phyloP scores from a whole-genome alignment of 2,329 filamentous ascomycete species.

The Calonectria pseudoreteaudii region DNA sequence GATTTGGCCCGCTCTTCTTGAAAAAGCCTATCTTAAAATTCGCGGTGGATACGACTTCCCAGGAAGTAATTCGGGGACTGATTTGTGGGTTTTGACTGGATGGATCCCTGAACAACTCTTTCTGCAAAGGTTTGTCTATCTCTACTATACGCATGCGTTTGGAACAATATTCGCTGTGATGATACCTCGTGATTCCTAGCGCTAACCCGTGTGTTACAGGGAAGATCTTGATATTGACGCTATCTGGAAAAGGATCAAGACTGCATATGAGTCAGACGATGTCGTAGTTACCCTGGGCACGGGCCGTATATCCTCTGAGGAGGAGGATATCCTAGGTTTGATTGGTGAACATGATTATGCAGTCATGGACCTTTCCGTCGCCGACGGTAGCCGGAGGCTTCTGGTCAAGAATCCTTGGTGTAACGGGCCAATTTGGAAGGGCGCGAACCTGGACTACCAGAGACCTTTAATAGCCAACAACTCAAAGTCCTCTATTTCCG shows the following conservation, averaged over 20 bases:
- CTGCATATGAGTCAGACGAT: conserved; percentile 80
- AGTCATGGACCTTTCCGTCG: conserved; percentile 80
- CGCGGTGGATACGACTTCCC: conserved; percentile 97
- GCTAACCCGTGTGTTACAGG: conserved; percentile 53
- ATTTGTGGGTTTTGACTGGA: conserved; percentile 90
- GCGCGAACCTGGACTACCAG: conserved; percentile 22
- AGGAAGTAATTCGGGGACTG: conserved; percentile 95
- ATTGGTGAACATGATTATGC: conserved; percentile 95
- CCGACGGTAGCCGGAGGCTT: conserved; percentile 72
- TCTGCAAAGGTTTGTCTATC: conserved; percentile 72
- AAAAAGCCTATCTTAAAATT: conserved; percentile 97
- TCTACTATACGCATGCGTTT: too few relatives aligned
- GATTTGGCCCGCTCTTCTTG: conserved; percentile 91
- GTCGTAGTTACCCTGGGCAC: conserved; percentile 93
- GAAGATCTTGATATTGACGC: conserved; percentile 82
- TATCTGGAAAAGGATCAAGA: conserved; percentile 82
- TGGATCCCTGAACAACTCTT: conserved; percentile 99
- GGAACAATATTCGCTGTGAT: neutral
- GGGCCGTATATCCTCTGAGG: conserved; percentile 79
- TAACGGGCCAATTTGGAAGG: conserved; percentile 81
- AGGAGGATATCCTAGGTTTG: conserved; percentile 84
- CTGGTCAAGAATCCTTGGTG: conserved; percentile 98
- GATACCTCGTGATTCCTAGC: neutral
- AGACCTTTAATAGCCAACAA: neutral
- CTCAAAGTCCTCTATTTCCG: neutral